A percentile compares a stretch with the other conserved stretches of the same genome.
Evolutionary conservation across 371 early-diverging fungal species (phyloP).

Genomic region (Zancudomyces culisetae): DNA sequence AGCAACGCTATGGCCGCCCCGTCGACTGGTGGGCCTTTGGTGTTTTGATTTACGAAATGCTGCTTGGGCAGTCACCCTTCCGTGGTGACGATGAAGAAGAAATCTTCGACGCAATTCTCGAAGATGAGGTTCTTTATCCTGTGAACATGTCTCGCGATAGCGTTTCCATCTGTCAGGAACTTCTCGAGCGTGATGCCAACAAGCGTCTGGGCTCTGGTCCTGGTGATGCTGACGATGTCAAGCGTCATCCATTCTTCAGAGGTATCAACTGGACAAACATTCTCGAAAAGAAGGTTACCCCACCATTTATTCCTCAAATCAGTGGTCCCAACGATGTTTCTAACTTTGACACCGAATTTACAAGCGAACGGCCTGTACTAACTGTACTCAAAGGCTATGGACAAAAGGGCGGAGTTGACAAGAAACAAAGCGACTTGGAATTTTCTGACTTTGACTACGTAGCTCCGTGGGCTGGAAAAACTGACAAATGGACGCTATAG

Average conservation of each 20-base stretch:
- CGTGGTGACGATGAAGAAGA: constrained; percentile 85
- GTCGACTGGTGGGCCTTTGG: constrained; percentile 99
- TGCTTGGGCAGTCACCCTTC: constrained; percentile 85
- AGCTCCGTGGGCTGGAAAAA: constrained; percentile 57
- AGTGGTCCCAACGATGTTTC: constrained; percentile 66
- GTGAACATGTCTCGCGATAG: constrained; percentile 75
- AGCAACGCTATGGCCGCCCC: constrained; percentile 74
- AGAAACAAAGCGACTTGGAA: constrained; percentile 72
- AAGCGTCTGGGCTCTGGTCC: constrained; percentile 67
- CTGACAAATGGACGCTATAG: constrained; percentile 25
- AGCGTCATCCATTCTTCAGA: constrained; percentile 82
- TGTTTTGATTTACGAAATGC: constrained; percentile 94
- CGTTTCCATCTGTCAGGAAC: constrained; percentile 63
- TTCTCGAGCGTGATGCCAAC: constrained; percentile 74
- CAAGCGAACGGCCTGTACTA: constrained; percentile 63
- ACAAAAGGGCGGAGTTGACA: constrained; percentile 50
- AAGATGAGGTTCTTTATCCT: constrained; percentile 80
- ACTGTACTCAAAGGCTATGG: too few relatives aligned
- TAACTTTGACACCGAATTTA: constrained; percentile 92
- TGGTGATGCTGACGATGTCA: constrained; percentile 71
- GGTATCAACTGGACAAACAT: constrained; percentile 87
- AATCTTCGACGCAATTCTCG: constrained; percentile 83
- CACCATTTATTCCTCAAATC: constrained; percentile 76
- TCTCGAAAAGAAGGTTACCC: constrained; percentile 52
- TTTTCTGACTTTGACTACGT: constrained; percentile 81